Base-by-base conservation (phyloP, 164 flowering plant genomes). In the Sedum album region DNA sequence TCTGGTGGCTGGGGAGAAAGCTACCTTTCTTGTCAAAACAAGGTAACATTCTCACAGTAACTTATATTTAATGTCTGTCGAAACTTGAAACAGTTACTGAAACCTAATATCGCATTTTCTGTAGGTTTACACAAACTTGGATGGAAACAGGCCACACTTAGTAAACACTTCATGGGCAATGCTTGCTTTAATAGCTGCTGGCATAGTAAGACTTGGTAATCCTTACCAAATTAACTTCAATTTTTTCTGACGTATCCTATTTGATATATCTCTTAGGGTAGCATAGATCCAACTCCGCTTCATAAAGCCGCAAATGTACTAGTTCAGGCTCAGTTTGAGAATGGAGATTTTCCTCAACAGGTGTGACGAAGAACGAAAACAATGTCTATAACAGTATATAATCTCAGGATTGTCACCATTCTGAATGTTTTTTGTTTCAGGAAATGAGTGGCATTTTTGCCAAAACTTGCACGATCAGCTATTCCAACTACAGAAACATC, bases 121-220 rank as follows among this genome's bases (percentile, higher is more conserved):
- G 71, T 73, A 88, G 93, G 85, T 74, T 14, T 88, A 83, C 65
- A 79, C 82, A 31, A 81, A 81, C 73, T 63, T 88, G 31, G 79
- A 81, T 55, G 89, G 85, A 10, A 76, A 77, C 60, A 67, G 48
- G 28, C 39, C 85, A 11, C 81, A 84, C 69, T 4, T 74, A 2
- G 89, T 85, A 4, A 74, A 88, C 44, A 88, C 94, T 8, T 78
- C 79, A 60, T 85, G 91, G 91, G 91, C 88, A n/a, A n/a, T n/a
- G n/a, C n/a, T n/a, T n/a, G n/a, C n/a, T n/a, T n/a, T n/a, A n/a
- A n/a, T n/a, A n/a, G 44, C 76, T 60, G 86, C 85, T 55, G 31
- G 60, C 60, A 1, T 55, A 3, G 60, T 55, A 55, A 55, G 60
- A 25, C 26, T 25, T 0, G 8, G 2, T 25, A 1, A 23, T 23